Conservation (phyloP, 176 grass and related monocot species). For the Triticum urartu region DNA sequence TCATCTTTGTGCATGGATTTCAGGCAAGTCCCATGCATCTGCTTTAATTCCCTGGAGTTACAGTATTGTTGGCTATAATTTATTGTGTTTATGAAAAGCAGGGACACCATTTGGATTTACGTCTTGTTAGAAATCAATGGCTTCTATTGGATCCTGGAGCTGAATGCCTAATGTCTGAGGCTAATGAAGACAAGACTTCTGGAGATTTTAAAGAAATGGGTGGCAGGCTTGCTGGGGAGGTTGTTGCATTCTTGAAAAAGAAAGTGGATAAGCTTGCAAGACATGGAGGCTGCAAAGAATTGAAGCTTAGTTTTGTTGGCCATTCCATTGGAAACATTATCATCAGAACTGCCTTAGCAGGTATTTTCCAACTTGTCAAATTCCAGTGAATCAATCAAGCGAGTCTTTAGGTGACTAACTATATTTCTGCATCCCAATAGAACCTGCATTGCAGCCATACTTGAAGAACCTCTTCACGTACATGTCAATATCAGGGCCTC, state of each 20-base stretch:
- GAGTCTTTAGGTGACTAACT: slow-evolving; percentile 7
- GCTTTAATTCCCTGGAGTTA: slow-evolving; percentile 7
- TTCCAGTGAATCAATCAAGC: background rate
- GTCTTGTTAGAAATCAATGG: slow-evolving; percentile 96
- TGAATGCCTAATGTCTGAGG: slow-evolving; percentile 96
- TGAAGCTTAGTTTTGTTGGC: slow-evolving; percentile 98
- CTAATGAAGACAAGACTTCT: slow-evolving; percentile 95
- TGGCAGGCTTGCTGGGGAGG: slow-evolving; percentile 74
- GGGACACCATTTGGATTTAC: slow-evolving; percentile 97
- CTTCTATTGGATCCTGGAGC: slow-evolving; percentile 91
- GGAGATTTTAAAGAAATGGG: slow-evolving; percentile 99
- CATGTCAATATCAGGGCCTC: slow-evolving; percentile 94
- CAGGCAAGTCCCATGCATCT: slow-evolving; percentile 53
- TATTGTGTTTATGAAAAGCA: slow-evolving; percentile 30
- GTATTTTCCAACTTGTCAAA: slow-evolving; percentile 48
- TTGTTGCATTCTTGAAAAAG: slow-evolving; percentile 73
- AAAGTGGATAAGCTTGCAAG: slow-evolving; percentile 76
- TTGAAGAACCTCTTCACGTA: slow-evolving; percentile 89
- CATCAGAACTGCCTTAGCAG: slow-evolving; percentile 86
- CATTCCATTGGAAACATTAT: slow-evolving; percentile 98
- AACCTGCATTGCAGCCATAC: slow-evolving; percentile 65
- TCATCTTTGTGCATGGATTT: slow-evolving; percentile 99
- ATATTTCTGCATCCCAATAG: slow-evolving; percentile 45
- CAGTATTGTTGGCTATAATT: slow-evolving; percentile 24
- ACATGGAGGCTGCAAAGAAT: slow-evolving; percentile 84